Evolutionary conservation across 257 asterid species (phyloP).

Genomic region (Fraxinus anomala): DNA sequence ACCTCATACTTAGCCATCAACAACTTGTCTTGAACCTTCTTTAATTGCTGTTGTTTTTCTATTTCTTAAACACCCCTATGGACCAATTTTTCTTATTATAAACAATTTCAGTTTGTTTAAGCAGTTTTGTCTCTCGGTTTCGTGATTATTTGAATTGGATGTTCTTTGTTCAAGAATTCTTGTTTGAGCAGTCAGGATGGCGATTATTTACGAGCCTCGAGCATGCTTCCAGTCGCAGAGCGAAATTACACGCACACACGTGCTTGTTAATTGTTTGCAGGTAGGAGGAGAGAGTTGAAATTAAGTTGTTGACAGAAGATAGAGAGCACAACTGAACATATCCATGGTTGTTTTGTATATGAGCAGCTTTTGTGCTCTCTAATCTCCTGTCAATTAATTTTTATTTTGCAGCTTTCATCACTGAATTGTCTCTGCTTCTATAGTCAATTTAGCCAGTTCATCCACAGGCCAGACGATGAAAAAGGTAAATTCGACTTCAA

Average conservation of each 20-base stretch:
- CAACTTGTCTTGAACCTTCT: neutral
- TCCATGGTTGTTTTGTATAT: neutral
- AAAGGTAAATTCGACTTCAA: neutral
- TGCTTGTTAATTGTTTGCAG: neutral
- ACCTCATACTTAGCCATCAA: neutral
- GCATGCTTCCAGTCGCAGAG: too few relatives aligned
- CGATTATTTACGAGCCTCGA: too few relatives aligned
- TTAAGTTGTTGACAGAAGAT: neutral
- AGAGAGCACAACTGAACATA: slow-evolving; percentile 3
- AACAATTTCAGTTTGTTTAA: neutral
- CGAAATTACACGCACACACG: neutral
- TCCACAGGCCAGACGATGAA: neutral
- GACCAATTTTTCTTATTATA: neutral
- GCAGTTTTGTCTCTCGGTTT: neutral
- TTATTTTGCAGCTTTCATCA: neutral
- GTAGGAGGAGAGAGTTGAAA: neutral
- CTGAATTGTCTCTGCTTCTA: too few relatives aligned
- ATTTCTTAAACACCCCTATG: neutral
- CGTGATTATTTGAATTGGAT: neutral
- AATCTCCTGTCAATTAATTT: neutral
- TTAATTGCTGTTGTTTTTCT: neutral
- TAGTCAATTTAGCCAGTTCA: neutral
- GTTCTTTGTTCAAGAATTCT: neutral
- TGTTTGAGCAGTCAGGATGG: neutral
- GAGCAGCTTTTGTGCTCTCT: slow-evolving; percentile 1